Evolutionary conservation across 495 filamentous ascomycete species (phyloP).

Genomic region (Aspergillus cristatus): DNA sequence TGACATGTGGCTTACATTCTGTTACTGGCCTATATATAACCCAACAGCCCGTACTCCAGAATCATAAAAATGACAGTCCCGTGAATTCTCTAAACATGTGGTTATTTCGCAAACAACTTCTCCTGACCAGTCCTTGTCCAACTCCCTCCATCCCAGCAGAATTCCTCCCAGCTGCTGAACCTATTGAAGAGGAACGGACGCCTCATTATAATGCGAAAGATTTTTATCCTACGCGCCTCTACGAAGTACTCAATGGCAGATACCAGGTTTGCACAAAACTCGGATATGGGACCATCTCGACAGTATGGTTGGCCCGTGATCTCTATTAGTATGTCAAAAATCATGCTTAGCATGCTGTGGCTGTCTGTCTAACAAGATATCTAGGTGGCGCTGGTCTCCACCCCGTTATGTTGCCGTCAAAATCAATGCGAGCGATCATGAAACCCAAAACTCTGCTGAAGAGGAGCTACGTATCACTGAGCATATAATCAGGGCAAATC

Average conservation of each 20-base stretch:
- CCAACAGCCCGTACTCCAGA: too few relatives aligned
- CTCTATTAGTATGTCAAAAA: conserved; percentile 19
- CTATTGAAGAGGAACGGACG: conserved; percentile 27
- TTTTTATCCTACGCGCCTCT: conserved; percentile 35
- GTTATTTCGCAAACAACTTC: conserved; percentile 8
- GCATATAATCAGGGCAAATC: conserved; percentile 13
- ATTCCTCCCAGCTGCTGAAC: conserved; percentile 8
- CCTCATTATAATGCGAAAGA: conserved; percentile 23
- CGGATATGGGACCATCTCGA: conserved; percentile 35
- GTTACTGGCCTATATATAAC: too few relatives aligned
- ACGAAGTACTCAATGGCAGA: conserved; percentile 25
- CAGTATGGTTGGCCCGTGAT: conserved; percentile 40
- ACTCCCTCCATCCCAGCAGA: conserved; percentile 4
- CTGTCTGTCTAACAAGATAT: too few relatives aligned
- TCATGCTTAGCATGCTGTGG: conserved; percentile 3
- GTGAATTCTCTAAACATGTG: too few relatives aligned
- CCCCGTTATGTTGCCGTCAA: conserved; percentile 20
- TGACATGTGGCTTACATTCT: too few relatives aligned
- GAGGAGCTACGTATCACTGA: conserved; percentile 18
- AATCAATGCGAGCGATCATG: conserved; percentile 14
- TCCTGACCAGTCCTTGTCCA: conserved; percentile 11
- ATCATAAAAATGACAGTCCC: too few relatives aligned
- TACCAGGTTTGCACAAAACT: conserved; percentile 38
- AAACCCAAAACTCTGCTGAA: conserved; percentile 12
- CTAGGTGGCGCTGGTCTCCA: conserved; percentile 18